A percentile compares a stretch with the other conserved stretches of the same genome.
These are phyloP conservation scores for Schizopora paradoxa DNA, from an alignment of 1,284 basidiomycete genomes.

Conservation along the genomic window DNA sequence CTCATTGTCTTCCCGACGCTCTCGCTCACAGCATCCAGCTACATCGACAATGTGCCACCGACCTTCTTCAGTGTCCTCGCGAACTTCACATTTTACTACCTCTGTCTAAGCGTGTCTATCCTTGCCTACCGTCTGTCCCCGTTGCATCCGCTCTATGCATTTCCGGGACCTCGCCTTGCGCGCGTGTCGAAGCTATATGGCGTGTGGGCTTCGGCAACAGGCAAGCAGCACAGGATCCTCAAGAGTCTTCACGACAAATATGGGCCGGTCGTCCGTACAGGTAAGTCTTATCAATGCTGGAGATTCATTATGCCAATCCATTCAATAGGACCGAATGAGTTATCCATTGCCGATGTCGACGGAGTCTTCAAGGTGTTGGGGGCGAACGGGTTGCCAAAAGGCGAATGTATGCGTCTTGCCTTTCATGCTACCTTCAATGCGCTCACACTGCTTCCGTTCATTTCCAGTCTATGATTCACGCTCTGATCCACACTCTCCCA, in stretches of 20 bases:
- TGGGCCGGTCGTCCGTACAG: slow-evolving; percentile 20
- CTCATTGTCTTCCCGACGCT: slow-evolving; percentile 6
- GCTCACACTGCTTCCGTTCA: too few relatives aligned
- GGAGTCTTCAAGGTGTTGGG: slow-evolving; percentile 27
- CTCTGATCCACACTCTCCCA: slow-evolving; percentile 1
- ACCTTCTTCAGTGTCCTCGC: neutral
- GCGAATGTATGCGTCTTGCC: slow-evolving; percentile 23
- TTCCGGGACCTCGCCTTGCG: slow-evolving; percentile 21
- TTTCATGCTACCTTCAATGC: too few relatives aligned
- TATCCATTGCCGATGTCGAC: slow-evolving; percentile 28
- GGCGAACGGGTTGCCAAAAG: slow-evolving; percentile 28
- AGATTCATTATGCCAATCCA: neutral
- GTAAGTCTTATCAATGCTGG: slow-evolving; percentile 3
- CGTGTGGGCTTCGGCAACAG: slow-evolving; percentile 12
- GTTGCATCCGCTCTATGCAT: slow-evolving; percentile 22
- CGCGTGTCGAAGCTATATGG: slow-evolving; percentile 20
- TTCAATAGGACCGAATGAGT: slow-evolving; percentile 32
- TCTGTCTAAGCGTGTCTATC: slow-evolving; percentile 6
- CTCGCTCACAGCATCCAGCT: neutral
- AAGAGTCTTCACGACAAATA: slow-evolving; percentile 17
- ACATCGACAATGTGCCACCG: slow-evolving; percentile 1
- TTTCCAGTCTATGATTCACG: slow-evolving; percentile 13
- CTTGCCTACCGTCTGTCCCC: slow-evolving; percentile 23
- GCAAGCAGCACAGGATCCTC: slow-evolving; percentile 16
- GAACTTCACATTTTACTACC: slow-evolving; percentile 8